A percentile compares a stretch with the other conserved stretches of the same genome.
phyloP scores from a whole-genome alignment of 768 basidiomycete genomes.

The Tulasnella sp. region DNA sequence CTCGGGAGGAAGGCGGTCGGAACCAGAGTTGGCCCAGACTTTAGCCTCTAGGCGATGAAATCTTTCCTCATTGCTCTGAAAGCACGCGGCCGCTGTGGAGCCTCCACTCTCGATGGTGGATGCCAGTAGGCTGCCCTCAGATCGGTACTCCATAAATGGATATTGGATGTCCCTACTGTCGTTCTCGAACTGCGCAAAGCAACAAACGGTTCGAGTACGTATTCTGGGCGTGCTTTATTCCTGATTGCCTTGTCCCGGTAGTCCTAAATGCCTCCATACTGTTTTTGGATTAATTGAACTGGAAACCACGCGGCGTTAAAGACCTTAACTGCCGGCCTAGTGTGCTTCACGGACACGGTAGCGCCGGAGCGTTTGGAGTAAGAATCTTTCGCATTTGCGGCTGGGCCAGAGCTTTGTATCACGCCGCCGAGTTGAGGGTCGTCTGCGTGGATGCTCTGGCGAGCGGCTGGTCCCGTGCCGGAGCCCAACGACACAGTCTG shows the following conservation, averaged over 20 bases:
- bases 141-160: not conserved
- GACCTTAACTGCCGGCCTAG: not conserved
- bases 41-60: not conserved
- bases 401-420: not conserved
- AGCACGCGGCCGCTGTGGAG: not conserved
- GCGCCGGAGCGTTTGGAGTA: not conserved
- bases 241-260: not conserved
- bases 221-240: not conserved
- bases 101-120: not conserved
- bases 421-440: not conserved
- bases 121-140: not conserved
- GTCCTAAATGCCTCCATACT: not conserved
- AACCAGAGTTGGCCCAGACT: not conserved
- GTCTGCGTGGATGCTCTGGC: not conserved
- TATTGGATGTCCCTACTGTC: too few species aligned
- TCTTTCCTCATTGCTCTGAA: not conserved
- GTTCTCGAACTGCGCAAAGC: not conserved
- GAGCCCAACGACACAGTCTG: too few species aligned
- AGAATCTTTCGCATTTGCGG: not conserved
- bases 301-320: not conserved
- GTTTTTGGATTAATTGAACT: not conserved
- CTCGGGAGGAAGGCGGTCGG: not conserved
- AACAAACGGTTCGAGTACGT: not conserved
- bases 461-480: not conserved
- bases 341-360: not conserved